Conservation (phyloP, 1,139 yeast genomes). For the Pneumocystis jirovecii region DNA sequence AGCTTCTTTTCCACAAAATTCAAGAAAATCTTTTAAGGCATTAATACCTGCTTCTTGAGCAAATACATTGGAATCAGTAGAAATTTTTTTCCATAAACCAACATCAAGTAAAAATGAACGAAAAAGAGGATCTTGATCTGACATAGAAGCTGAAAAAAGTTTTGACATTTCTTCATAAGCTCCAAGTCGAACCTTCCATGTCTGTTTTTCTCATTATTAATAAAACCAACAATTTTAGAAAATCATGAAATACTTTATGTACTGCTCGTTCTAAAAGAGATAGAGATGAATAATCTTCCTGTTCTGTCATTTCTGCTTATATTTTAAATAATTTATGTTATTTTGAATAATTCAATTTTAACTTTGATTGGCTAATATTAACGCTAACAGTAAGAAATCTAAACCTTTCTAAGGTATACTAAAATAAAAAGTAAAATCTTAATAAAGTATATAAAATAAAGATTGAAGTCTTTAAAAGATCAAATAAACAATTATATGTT, state of each 20-base stretch:
- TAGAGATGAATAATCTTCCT: constrained; percentile 45
- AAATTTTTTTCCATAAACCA: constrained; percentile 40
- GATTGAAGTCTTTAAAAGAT: not conserved
- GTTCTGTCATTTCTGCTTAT: constrained; percentile 28
- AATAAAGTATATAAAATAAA: not conserved
- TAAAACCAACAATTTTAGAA: not conserved
- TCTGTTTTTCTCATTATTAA: constrained; percentile 16
- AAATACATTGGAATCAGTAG: constrained; percentile 71
- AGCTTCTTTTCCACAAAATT: constrained; percentile 39
- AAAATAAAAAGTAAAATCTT: not conserved
- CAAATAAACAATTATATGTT: not conserved
- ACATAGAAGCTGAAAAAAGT: constrained; percentile 40
- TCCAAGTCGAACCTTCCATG: constrained; percentile 79
- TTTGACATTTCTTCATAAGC: constrained; percentile 60
- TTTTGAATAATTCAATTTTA: not conserved
- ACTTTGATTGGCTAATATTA: not conserved
- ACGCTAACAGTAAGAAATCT: not conserved
- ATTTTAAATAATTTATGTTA: not conserved
- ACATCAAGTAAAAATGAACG: constrained; percentile 35
- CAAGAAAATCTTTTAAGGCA: constrained; percentile 42
- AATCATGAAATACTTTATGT: constrained; percentile 35
- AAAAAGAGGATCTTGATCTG: constrained; percentile 42
- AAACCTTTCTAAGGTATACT: not conserved
- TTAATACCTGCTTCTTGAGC: constrained; percentile 76
- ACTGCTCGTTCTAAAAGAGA: constrained; percentile 51